A percentile compares a stretch with the other conserved stretches of the same genome.
Evolutionary conservation across 2,329 filamentous ascomycete genomes (phyloP).

Genomic region (Penicillium rolfsii): DNA sequence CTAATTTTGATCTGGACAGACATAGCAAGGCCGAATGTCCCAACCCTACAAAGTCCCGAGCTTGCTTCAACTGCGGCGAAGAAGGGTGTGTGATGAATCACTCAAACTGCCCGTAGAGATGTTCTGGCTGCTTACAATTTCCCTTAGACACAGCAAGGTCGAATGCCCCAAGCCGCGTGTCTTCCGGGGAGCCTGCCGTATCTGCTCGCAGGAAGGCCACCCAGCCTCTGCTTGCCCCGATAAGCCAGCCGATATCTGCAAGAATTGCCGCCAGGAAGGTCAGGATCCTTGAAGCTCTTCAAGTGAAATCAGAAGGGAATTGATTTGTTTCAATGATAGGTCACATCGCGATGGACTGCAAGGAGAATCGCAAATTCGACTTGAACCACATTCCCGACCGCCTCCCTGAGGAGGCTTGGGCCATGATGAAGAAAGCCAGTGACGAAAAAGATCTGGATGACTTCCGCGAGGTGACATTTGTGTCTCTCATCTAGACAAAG

Average conservation of each 20-base stretch:
- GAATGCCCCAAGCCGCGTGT: constrained; percentile 53
- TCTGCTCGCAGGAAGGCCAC: constrained; percentile 53
- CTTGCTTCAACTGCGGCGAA: constrained; percentile 22
- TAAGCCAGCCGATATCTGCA: constrained; percentile 48
- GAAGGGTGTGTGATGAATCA: constrained; percentile 16
- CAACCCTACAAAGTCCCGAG: constrained; percentile 38
- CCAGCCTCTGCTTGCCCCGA: constrained; percentile 50
- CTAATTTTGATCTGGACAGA: constrained; percentile 28
- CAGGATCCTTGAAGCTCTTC: constrained; percentile 5
- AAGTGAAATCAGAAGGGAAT: not conserved
- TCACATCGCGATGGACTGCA: constrained; percentile 51
- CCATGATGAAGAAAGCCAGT: constrained; percentile 52
- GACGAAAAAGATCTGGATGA: constrained; percentile 54
- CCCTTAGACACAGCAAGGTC: constrained; percentile 28
- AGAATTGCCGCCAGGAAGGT: constrained; percentile 54
- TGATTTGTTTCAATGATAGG: constrained; percentile 35
- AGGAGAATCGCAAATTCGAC: constrained; percentile 50
- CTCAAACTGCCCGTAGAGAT: not conserved
- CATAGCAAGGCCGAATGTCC: constrained; percentile 51
- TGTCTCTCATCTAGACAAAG: not conserved
- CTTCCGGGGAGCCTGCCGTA: constrained; percentile 52
- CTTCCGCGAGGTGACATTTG: constrained; percentile 49
- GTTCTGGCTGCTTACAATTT: not conserved
- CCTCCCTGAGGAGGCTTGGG: constrained; percentile 56
- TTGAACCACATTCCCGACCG: constrained; percentile 51